Base-by-base conservation (phyloP, 179 eudicot genomes). In the Pouteria campechiana region DNA sequence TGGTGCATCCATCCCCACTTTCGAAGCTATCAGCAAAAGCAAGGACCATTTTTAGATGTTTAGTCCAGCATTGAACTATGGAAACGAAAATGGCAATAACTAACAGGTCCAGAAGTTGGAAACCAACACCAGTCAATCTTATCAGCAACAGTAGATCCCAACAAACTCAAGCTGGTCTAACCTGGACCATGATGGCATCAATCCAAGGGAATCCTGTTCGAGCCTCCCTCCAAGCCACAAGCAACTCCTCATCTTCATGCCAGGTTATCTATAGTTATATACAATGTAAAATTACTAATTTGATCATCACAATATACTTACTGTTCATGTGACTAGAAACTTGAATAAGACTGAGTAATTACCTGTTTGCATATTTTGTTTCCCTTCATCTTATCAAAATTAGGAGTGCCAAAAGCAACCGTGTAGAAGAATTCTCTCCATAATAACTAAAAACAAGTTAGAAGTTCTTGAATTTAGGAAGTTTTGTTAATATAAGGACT, bases 1-100 rank as follows among this genome's bases (percentile, higher is more conserved):
- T 84, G 97, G 71, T 88, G 97, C 84, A 88, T 88, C 97, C 97
- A 88, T 11, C 97, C 97, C 93, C 95, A 88, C 49, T 75, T 84
- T 4, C 39, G 70, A 55, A 88, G 95, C 97, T 88, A 59, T n/a
- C 47, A 60, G 41, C 28, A 46, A 11, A 32, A 50, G 7, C 16
- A 13, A n/a, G n/a, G n/a, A n/a, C n/a, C n/a, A n/a, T n/a, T n/a
- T n/a, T n/a, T n/a, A n/a, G n/a, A n/a, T n/a, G n/a, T n/a, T n/a
- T n/a, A n/a, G n/a, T n/a, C n/a, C n/a, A n/a, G n/a, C n/a, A n/a
- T n/a, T n/a, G n/a, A n/a, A n/a, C n/a, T n/a, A n/a, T n/a, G n/a
- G n/a, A n/a, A n/a, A n/a, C n/a, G n/a, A n/a, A n/a, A n/a, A n/a
- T n/a, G n/a, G n/a, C n/a, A n/a, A n/a, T n/a, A n/a, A n/a, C n/a